Percentiles rank a stretch among this genome's conserved stretches.
Conservation (phyloP, 2,329 filamentous ascomycete species). For the Calonectria pauciramosa region DNA sequence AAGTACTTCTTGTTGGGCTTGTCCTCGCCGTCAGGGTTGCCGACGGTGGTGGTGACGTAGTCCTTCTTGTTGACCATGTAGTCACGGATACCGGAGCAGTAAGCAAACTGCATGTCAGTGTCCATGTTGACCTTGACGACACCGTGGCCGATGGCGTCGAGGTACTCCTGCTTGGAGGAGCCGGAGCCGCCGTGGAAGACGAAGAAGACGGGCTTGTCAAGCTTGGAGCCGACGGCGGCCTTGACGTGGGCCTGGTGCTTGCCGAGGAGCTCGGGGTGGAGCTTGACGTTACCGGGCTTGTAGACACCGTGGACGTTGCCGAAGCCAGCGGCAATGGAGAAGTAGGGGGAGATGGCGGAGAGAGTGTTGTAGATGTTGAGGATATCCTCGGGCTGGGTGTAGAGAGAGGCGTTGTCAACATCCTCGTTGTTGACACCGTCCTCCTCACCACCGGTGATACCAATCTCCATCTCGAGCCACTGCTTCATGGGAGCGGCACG, state of each 20-base stretch:
- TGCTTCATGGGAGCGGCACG: constrained; percentile 97
- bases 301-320: constrained; percentile 99
- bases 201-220: constrained; percentile 96
- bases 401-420: constrained; percentile 96
- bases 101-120: constrained; percentile 97
- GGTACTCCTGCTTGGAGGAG: constrained; percentile 91
- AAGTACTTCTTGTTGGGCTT: constrained; percentile 99
- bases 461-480: constrained; percentile 95
- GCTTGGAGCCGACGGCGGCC: constrained; percentile 78
- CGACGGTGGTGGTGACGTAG: constrained; percentile 87
- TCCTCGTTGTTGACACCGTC: constrained; percentile 99
- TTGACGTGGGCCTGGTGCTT: constrained; percentile 97
- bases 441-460: constrained; percentile 96
- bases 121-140: constrained; percentile 99
- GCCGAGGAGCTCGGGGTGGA: constrained; percentile 93
- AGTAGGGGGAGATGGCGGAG: constrained; percentile 89
- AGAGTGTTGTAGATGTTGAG: constrained; percentile 91
- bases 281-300: constrained; percentile 97
- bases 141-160: constrained; percentile 89
- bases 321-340: constrained; percentile 98
- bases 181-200: constrained; percentile 99
- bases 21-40: constrained; percentile 94
- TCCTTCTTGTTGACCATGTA: constrained; percentile 96
- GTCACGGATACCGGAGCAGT: constrained; percentile 92
- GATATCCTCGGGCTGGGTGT: constrained; percentile 98